Base-by-base conservation (phyloP, 2,329 filamentous ascomycete species). In the Basipetospora sp. region DNA sequence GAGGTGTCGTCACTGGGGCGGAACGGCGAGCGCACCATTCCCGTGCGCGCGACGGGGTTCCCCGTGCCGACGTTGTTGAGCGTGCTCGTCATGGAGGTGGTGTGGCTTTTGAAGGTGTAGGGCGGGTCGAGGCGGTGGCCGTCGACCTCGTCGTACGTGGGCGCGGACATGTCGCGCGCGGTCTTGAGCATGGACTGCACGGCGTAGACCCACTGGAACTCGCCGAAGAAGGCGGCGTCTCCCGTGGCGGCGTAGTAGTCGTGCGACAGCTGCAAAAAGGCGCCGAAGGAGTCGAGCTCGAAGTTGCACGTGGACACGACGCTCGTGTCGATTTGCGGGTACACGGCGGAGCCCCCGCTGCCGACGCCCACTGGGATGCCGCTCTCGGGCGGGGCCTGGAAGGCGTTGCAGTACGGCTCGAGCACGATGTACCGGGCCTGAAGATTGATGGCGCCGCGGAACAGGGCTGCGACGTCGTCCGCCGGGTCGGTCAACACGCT, bases 1-100 rank as follows among this genome's bases (percentile, higher is more conserved):
- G 81, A 84, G 11, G 84, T 75, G 54, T 94, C 88, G 54, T 96
- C 88, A 41, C 81, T 88, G 0, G 87, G 88, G 1, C 88, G 72
- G 63, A 94, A 94, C 20, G 86, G 85, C 46, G 81, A 87, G 39
- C 88, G 74, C 30, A 94, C 71, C 36, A 94, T 69, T 0, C 85
- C 85, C 69, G 83, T 56, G 20, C 73, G 74, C 38, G 75, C 79
- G 2, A 93, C 70, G 0, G 88, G 88, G 46, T 84, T 87, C 14
- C 86, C 87, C 20, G 77, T 63, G 8, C 88, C 88, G 6, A 43
- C 39, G 15, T 41, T 43, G 36, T 43, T 44, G 6, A 53, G 41
- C 14, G 54, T 51, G 6, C 48, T 46, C 4, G 43, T 47, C 48
- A 55, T 51, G 0, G 85, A 82, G 9, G 63, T 44, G 53, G 35